Evolutionary conservation across 495 filamentous ascomycete species (phyloP), one percentile per base, ranked within the genome.

Genomic region (Viridothelium virens): DNA sequence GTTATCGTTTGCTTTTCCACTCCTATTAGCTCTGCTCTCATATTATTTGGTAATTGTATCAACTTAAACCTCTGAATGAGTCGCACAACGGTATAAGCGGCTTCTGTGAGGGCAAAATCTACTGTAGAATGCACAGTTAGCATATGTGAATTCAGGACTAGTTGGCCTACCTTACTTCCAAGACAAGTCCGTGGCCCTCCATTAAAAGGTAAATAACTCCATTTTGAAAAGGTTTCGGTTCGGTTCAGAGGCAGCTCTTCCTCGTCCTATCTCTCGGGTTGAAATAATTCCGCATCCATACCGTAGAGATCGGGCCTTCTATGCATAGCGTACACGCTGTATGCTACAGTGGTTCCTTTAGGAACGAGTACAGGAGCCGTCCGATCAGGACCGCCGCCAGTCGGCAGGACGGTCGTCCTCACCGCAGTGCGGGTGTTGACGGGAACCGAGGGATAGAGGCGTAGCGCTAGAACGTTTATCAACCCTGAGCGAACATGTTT

Each of bases 171-270:
- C 25, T 31, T 14, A 69, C 64, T 38, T 56, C 74, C 74, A 39
- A 77, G 56, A 67, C 77, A 78, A 25, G 77, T 76, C 11, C 77
- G 46, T 48, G 77, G 72, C 2, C 76, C 76, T 3, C 77, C 77
- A 61, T 79, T 79, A 68, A 79, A 79, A 7, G 77, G 77, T 38
- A 79, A 62, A 59, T 76, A 79, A 64, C 77, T 72, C 76, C 76
- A 79, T 48, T 77, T 75, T 56, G 56, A 61, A 11, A 68, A 68
- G 44, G 70, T 72, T 59, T 59, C 25, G 36, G 4, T 31, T 18
- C 36, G 53, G 25, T 59, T 59, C 53, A 59, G 36, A 4, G 46
- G 66, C 36, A 66, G 46, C 48, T 72, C 70, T 39, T 72, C 70
- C 34, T 72, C 70, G 18, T 69, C 61, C 76, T 74, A 79, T 39